phyloP scores from a whole-genome alignment of 768 basidiomycete genomes.

The Trametes punicea region DNA sequence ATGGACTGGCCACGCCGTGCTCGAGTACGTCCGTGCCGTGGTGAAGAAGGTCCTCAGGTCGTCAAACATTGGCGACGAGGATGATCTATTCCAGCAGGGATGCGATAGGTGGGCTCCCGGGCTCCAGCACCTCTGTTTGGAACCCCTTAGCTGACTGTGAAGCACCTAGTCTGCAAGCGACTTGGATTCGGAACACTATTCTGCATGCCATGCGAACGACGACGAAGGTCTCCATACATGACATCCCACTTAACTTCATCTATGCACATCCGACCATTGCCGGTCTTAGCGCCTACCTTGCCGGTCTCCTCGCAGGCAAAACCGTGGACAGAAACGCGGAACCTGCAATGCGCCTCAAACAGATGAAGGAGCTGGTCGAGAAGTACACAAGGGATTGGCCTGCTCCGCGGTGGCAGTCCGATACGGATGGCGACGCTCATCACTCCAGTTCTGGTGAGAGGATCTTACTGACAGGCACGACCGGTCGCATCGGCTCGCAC shows the following conservation, averaged over 20 bases:
- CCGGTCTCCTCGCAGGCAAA: slow-evolving; percentile 2
- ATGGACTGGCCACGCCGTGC: slow-evolving; percentile 26
- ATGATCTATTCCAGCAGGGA: slow-evolving; percentile 40
- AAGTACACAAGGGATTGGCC: slow-evolving; percentile 32
- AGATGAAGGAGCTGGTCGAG: slow-evolving; percentile 38
- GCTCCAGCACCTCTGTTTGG: too few species aligned
- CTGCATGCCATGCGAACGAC: slow-evolving; percentile 27
- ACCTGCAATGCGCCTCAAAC: slow-evolving; percentile 13
- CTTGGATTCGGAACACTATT: slow-evolving; percentile 33
- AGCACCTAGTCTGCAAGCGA: slow-evolving; percentile 30
- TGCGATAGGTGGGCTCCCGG: slow-evolving; percentile 46
- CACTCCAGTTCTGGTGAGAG: background rate
- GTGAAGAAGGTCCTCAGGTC: slow-evolving; percentile 33
- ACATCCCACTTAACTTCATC: slow-evolving; percentile 33
- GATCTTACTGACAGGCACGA: slow-evolving; percentile 33
- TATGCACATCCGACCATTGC: slow-evolving; percentile 40
- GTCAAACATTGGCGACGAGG: slow-evolving; percentile 31
- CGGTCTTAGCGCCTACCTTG: slow-evolving; percentile 23
- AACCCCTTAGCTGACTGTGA: too few species aligned
- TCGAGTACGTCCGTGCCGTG: slow-evolving; percentile 32
- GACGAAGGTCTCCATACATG: slow-evolving; percentile 13
- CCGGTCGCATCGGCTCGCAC: slow-evolving; percentile 31
- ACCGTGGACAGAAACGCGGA: slow-evolving; percentile 19
- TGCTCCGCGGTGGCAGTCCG: background rate
- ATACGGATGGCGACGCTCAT: background rate